Percentiles rank a stretch among this genome's conserved stretches.
Evolutionary conservation across 2,329 filamentous ascomycete species (phyloP).

Genomic region (Pseudogymnoascus sp.): DNA sequence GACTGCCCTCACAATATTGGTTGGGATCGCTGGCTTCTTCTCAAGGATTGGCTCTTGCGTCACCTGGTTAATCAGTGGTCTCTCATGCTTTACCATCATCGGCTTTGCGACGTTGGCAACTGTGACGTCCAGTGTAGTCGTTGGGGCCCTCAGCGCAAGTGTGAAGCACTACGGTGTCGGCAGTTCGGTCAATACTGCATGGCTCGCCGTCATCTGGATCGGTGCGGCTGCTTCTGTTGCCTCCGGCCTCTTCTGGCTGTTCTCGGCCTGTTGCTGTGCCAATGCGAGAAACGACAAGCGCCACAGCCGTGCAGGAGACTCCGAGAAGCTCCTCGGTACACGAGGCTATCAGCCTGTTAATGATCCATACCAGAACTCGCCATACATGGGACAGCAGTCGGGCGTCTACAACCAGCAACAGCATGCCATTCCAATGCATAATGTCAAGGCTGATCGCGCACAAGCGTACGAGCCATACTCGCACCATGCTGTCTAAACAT

Average conservation of each 20-base stretch:
- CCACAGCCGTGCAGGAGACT: slow-evolving; percentile 20
- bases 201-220: slow-evolving; percentile 70
- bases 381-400: slow-evolving; percentile 29
- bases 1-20: slow-evolving; percentile 62
- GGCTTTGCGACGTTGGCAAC: slow-evolving; percentile 67
- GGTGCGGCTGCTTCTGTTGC: slow-evolving; percentile 67
- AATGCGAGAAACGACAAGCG: slow-evolving; percentile 2
- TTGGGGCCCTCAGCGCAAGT: slow-evolving; percentile 57
- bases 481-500: slow-evolving; percentile 41
- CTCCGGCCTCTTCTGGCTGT: slow-evolving; percentile 80
- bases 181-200: slow-evolving; percentile 57
- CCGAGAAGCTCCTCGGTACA: slow-evolving; percentile 23
- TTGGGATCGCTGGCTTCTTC: slow-evolving; percentile 78
- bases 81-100: slow-evolving; percentile 48
- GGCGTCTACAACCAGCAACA: slow-evolving; percentile 34
- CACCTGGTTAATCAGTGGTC: slow-evolving; percentile 65
- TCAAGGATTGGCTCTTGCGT: slow-evolving; percentile 73
- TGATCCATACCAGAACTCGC: slow-evolving; percentile 30
- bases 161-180: slow-evolving; percentile 65
- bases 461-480: slow-evolving; percentile 57
- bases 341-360: slow-evolving; percentile 38
- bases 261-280: slow-evolving; percentile 81
- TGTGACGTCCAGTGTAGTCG: slow-evolving; percentile 61
- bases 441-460: slow-evolving; percentile 29
- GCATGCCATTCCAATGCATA: slow-evolving; percentile 26